Evolutionary conservation across 1,284 basidiomycete species (phyloP), one percentile per base, ranked within the genome.

Genomic region (Meripilus lineatus): DNA sequence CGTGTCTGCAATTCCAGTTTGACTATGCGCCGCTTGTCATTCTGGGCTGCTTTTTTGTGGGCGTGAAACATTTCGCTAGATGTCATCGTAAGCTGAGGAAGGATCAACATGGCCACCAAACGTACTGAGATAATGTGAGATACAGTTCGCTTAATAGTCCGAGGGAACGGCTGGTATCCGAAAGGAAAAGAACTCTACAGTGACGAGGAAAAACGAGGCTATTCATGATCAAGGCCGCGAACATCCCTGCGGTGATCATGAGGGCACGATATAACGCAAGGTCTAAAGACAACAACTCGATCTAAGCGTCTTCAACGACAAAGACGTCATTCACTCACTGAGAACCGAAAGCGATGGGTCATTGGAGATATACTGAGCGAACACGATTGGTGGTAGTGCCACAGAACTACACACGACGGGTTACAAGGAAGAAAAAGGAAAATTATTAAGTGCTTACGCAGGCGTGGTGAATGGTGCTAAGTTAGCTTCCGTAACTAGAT

Each of bases 141-240:
- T 75, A 75, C 13, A 75, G 53, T 42, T 72, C 64, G 43, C 64
- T 71, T 18, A 72, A 57, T 15, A 70, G 50, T 4, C 68, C 63
- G 10, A 76, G 50, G 0, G 65, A 69, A 21, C 64, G 59, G 46
- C 70, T 66, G 11, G 68, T 63, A 43, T 66, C 66, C 21, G 66
- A 62, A 38, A 75, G 51, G 53, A 76, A 75, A 14, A 76, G 49
- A 17, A 72, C 73, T 42, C 73, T 59, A 50, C 70, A 69, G 52
- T 76, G 71, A 32, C 70, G 63, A 38, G 74, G 75, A 49, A 71
- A 77, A 6, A 77, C 43, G 4, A 74, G 39, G 28, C 66, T 69
- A 50, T 75, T 77, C 58, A 73, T 61, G 17, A 68, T 35, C 10
- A 77, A 50, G 3, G 74, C 75, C 5, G 66, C 66, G 21, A 75